Evolutionary conservation across 169 alveolate species (phyloP).

Genomic region (Besnoitia besnoiti): DNA sequence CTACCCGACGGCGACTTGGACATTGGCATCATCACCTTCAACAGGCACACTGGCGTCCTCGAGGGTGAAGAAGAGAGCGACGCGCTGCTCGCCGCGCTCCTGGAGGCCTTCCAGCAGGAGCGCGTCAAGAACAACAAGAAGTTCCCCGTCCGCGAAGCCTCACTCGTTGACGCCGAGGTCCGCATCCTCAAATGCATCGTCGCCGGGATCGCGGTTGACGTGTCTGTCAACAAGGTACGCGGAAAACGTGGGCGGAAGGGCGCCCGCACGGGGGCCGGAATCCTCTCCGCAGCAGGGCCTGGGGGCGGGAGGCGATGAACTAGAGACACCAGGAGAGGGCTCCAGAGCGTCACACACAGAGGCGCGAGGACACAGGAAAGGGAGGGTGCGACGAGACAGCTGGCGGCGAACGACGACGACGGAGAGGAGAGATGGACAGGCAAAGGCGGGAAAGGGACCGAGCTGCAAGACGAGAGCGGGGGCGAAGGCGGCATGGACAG

Average conservation of each 20-base stretch:
- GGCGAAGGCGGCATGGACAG: background rate
- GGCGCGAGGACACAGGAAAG: no score
- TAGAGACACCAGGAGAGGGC: background rate
- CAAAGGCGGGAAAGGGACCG: no score
- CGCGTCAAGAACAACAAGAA: constrained; percentile 38
- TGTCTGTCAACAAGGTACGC: constrained; percentile 70
- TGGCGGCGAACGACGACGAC: no score
- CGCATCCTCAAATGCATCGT: constrained; percentile 65
- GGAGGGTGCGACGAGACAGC: no score
- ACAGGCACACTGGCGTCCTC: constrained; percentile 55
- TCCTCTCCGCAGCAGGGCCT: background rate
- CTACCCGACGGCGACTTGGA: constrained; percentile 74
- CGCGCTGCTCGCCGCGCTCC: constrained; percentile 50
- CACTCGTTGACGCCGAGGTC: constrained; percentile 68
- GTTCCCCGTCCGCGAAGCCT: constrained; percentile 59
- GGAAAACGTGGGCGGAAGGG: background rate
- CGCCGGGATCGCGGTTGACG: constrained; percentile 67
- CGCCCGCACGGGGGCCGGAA: background rate
- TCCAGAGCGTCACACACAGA: no score
- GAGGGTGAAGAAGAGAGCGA: constrained; percentile 67
- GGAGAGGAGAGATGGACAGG: no score
- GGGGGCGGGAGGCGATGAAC: background rate
- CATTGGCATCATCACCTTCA: constrained; percentile 62
- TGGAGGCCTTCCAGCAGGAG: constrained; percentile 42
- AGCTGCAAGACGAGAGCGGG: no score